Evolutionary conservation across 2,329 filamentous ascomycete genomes (phyloP).

Genomic region (Knoxdaviesia proteae): DNA sequence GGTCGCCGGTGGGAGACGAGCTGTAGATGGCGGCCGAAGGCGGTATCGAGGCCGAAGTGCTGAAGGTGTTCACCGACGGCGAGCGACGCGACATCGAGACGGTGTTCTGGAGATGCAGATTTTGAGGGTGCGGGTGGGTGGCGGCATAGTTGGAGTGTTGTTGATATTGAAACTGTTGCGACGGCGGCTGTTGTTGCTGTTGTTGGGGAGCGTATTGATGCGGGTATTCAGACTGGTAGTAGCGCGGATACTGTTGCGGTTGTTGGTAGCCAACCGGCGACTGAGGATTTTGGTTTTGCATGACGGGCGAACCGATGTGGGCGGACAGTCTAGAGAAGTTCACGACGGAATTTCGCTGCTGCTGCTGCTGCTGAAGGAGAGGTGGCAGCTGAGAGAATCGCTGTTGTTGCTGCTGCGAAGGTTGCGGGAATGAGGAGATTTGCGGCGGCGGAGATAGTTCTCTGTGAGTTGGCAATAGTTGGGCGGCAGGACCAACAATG

Average conservation of each 20-base stretch:
- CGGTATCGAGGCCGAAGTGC: slow-evolving; percentile 48
- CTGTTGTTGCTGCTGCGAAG: too few relatives aligned
- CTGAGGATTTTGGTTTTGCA: neutral
- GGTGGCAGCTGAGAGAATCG: slow-evolving; percentile 3
- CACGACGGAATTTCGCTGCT: neutral
- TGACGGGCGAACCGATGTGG: too few relatives aligned
- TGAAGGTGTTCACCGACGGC: slow-evolving; percentile 46
- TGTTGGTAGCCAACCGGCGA: slow-evolving; percentile 1
- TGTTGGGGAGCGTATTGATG: neutral
- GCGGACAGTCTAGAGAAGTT: too few relatives aligned
- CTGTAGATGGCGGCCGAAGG: slow-evolving; percentile 33
- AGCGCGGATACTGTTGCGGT: slow-evolving; percentile 2
- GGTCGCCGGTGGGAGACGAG: slow-evolving; percentile 32
- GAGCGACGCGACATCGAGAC: slow-evolving; percentile 22
- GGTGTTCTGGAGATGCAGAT: slow-evolving; percentile 13
- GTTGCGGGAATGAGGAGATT: too few relatives aligned
- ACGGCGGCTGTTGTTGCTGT: neutral
- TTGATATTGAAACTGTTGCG: slow-evolving; percentile 3
- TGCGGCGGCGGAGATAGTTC: too few relatives aligned
- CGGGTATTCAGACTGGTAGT: neutral
- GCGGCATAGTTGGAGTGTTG: slow-evolving; percentile 1
- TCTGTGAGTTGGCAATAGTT: too few relatives aligned
- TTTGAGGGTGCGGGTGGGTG: slow-evolving; percentile 7
- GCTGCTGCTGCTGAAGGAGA: slow-evolving; percentile 1
- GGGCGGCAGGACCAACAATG: neutral